These are phyloP conservation scores for Acrasis kona DNA, from an alignment of 78 protist genomes.

Conservation along the genomic window DNA sequence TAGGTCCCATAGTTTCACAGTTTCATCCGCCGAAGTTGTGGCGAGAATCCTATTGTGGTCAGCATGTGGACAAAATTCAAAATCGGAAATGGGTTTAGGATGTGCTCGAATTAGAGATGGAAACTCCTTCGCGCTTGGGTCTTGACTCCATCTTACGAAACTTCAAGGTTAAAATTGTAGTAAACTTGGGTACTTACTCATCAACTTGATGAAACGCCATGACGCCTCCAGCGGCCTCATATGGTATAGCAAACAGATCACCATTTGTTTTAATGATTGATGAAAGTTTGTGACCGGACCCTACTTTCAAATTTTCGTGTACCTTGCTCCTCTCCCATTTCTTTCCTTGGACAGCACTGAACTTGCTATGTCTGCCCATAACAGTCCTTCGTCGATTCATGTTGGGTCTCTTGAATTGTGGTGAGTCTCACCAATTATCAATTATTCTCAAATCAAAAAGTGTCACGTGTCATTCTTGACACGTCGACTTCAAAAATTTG, in stretches of 20 bases:
- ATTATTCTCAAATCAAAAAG: too few relatives aligned
- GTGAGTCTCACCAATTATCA: too few relatives aligned
- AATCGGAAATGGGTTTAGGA: background rate
- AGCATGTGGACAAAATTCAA: background rate
- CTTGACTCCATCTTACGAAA: background rate
- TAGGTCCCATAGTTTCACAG: background rate
- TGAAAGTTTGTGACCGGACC: background rate
- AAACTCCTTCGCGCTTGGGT: background rate
- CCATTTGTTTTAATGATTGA: background rate
- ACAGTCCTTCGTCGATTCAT: too few relatives aligned
- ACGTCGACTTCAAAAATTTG: too few relatives aligned
- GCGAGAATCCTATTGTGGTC: background rate
- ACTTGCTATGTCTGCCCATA: background rate
- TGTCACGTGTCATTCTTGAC: too few relatives aligned
- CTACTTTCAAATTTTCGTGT: background rate
- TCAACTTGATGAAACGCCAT: background rate
- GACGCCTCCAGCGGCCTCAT: background rate
- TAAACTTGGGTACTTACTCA: too few relatives aligned
- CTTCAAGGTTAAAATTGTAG: too few relatives aligned
- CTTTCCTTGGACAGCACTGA: background rate
- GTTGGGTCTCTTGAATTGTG: too few relatives aligned
- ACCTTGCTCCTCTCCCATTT: background rate
- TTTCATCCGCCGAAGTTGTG: background rate
- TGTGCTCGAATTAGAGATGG: background rate
- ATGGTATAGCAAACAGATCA: background rate